Base-by-base conservation (phyloP, 176 grass and related monocot genomes). In the Elaeis guineensis region DNA sequence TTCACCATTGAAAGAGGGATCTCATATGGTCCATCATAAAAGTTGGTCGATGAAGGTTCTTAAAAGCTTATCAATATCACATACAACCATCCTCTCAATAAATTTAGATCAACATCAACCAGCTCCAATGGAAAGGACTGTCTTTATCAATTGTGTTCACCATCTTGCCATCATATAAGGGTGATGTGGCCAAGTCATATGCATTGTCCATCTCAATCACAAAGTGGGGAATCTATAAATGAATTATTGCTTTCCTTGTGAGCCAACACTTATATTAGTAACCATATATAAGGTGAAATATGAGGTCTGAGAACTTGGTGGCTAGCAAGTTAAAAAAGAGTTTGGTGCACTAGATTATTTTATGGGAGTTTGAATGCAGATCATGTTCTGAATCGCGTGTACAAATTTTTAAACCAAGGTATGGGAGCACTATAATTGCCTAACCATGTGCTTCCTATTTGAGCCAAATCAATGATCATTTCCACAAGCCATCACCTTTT, bases 401-500 rank as follows among this genome's bases (percentile, higher is more conserved):
- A 76, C 12, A 21, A 17, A 44, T 52, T 51, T 48, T 59, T 75
- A 52, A 59, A n/a, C 49, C 26, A 35, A 54, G 57, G 75, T 57
- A 69, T 74, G 77, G 66, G 54, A 77, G 73, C 64, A 77, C 82
- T 71, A 88, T 90, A 61, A 78, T 85, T 72, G 78, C 72, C 32
- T 49, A 72, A 85, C 75, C 66, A 65, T 65, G 67, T 84, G 67
- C 86, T 82, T 80, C 77, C 82, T 82, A 79, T 75, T 77, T 68
- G 64, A 76, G 80, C 82, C 77, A 83, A 69, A 88, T 82, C 80
- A 85, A 82, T 83, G 57, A 77, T 87, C 74, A 85, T 54, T 73
- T 73, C 74, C 80, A 82, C 82, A 52, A 77, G 63, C 30, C 74
- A 65, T 64, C 81, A 79, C 65, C 64, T 52, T 54, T 72, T 62